These are phyloP conservation scores for Chlamydomonas sphaeroides DNA, from an alignment of 139 green algal species.

Conservation along the genomic window DNA sequence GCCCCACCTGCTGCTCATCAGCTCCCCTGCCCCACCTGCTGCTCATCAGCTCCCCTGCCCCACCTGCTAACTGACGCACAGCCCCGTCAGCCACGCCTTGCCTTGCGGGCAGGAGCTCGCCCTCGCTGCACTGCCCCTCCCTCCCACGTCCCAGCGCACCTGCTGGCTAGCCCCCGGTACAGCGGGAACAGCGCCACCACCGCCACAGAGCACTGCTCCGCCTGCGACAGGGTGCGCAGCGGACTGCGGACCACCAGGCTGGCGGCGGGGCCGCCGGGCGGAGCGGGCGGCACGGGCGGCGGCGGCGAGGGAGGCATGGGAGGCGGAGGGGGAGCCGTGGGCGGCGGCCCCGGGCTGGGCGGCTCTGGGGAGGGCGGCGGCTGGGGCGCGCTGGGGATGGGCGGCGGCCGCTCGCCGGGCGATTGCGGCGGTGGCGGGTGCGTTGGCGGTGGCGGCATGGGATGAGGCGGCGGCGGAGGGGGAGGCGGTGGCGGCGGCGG, in stretches of 20 bases:
- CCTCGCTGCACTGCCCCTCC: neutral
- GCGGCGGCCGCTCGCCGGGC: no score
- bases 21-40: no score
- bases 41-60: no score
- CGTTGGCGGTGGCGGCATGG: neutral
- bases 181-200: constrained; percentile 21
- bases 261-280: neutral
- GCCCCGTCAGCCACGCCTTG: neutral
- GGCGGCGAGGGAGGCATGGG: neutral
- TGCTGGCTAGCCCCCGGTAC: neutral
- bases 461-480: no score
- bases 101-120: neutral
- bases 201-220: constrained; percentile 23
- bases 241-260: constrained; percentile 1
- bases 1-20: no score
- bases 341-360: neutral
- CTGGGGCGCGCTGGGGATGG: no score
- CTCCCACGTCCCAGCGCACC: no score
- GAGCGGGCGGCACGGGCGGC: neutral
- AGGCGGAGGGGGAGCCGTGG: neutral
- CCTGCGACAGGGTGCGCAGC: neutral
- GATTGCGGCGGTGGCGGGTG: neutral
- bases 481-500: no score
- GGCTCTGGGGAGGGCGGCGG: neutral
- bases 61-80: neutral